phyloP scores from a whole-genome alignment of 2,329 filamentous ascomycete species.

The Rutstroemia sydowiana region DNA sequence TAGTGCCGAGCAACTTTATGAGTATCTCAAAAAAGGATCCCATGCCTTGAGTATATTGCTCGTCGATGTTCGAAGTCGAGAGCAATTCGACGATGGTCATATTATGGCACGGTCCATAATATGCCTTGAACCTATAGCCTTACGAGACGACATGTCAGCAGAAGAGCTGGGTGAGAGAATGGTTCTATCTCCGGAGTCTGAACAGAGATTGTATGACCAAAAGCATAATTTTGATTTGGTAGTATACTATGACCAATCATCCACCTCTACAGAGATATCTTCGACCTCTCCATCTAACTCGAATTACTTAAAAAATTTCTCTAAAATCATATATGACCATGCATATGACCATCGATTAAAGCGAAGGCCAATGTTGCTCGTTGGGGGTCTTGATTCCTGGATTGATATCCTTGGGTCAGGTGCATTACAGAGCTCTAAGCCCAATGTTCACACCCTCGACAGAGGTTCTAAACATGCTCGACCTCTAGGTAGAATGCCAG shows the following conservation, averaged over 20 bases:
- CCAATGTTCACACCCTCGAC: conserved; percentile 36
- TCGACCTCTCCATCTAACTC: conserved; percentile 37
- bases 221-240: conserved; percentile 76
- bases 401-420: conserved; percentile 63
- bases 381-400: conserved; percentile 84
- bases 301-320: conserved; percentile 61
- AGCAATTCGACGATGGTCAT: conserved; percentile 81
- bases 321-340: conserved; percentile 75
- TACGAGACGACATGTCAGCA: conserved; percentile 60
- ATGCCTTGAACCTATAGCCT: conserved; percentile 78
- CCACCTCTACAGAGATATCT: conserved; percentile 32
- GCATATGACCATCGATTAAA: conserved; percentile 72
- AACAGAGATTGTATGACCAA: conserved; percentile 65
- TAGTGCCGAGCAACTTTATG: conserved; percentile 57
- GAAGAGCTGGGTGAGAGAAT: conserved; percentile 59
- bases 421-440: conserved; percentile 45
- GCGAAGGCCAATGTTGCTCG: conserved; percentile 66
- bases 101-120: conserved; percentile 78
- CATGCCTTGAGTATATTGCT: conserved; percentile 60
- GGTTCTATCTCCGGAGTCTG: conserved; percentile 63
- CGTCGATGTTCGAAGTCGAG: conserved; percentile 76
- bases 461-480: conserved; percentile 27
- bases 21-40: conserved; percentile 53
- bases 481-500: conserved; percentile 43
- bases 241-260: conserved; percentile 78